These are phyloP conservation scores for Sphaerobolus stellatus DNA, from an alignment of 1,284 basidiomycete species.

Conservation along the genomic window DNA sequence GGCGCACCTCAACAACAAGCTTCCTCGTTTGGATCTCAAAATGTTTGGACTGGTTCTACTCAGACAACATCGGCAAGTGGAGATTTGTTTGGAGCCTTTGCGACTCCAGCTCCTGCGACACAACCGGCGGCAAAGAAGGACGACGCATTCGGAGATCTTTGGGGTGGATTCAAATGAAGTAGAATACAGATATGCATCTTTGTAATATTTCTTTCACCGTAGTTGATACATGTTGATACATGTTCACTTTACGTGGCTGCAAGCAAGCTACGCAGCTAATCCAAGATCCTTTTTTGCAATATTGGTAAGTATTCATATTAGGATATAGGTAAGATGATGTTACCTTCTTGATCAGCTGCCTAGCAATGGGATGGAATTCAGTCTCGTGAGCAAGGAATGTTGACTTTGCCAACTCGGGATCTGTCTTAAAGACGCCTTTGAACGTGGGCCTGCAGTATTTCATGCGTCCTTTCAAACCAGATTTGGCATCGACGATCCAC, in stretches of 20 bases:
- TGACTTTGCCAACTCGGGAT: slow-evolving; percentile 61
- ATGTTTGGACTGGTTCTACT: slow-evolving; percentile 50
- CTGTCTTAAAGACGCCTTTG: slow-evolving; percentile 52
- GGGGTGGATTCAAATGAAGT: slow-evolving; percentile 71
- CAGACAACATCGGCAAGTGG: slow-evolving; percentile 17
- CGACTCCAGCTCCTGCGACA: slow-evolving; percentile 23
- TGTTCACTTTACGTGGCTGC: background rate
- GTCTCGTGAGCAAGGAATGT: slow-evolving; percentile 52
- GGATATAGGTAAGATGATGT: slow-evolving; percentile 11
- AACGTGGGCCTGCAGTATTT: slow-evolving; percentile 79
- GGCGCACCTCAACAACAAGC: slow-evolving; percentile 24
- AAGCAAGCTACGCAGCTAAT: slow-evolving; percentile 3
- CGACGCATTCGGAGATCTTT: slow-evolving; percentile 76
- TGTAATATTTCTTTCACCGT: background rate
- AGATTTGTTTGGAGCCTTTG: slow-evolving; percentile 35
- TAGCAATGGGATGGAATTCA: slow-evolving; percentile 77
- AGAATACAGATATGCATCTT: background rate
- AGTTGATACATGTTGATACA: background rate
- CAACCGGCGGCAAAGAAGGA: slow-evolving; percentile 58
- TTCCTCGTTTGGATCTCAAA: slow-evolving; percentile 43
- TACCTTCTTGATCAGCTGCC: slow-evolving; percentile 73
- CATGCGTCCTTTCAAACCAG: slow-evolving; percentile 71
- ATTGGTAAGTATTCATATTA: background rate
- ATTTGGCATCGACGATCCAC: slow-evolving; percentile 64
- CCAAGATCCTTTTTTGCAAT: slow-evolving; percentile 15